These are phyloP conservation scores for Trichoderma endophyticum DNA, from an alignment of 2,329 filamentous ascomycete species.

Conservation along the genomic window DNA sequence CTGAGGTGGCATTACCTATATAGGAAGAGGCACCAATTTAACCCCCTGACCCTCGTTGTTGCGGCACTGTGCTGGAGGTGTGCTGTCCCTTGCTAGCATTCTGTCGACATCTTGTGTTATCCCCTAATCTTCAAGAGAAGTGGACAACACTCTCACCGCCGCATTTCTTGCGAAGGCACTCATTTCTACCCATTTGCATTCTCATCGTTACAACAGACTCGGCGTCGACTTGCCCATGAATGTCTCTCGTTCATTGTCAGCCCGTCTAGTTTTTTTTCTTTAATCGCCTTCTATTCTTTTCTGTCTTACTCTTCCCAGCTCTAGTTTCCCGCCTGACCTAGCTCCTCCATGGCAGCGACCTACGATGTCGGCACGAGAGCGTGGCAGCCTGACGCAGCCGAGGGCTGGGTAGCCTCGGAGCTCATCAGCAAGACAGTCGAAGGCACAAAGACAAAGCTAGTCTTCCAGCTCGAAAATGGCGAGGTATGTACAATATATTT, in stretches of 20 bases:
- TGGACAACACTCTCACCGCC: constrained; percentile 16
- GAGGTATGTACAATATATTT: constrained; percentile 59
- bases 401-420: constrained; percentile 97
- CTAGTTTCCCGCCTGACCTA: constrained; percentile 12
- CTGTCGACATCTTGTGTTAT: constrained; percentile 15
- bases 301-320: constrained; percentile 14
- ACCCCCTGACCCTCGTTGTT: constrained; percentile 4
- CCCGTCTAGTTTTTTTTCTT: constrained; percentile 6
- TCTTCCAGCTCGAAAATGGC: constrained; percentile 88
- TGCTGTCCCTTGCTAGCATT: constrained; percentile 17
- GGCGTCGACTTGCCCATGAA: constrained; percentile 16
- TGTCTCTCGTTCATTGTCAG: constrained; percentile 13
- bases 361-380: constrained; percentile 96
- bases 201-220: background rate
- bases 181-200: constrained; percentile 16
- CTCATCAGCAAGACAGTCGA: constrained; percentile 80
- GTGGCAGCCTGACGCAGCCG: constrained; percentile 94
- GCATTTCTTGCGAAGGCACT: constrained; percentile 20
- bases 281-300: background rate
- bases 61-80: constrained; percentile 15
- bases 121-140: constrained; percentile 16
- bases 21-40: constrained; percentile 14
- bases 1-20: constrained; percentile 9
- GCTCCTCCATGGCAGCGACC: constrained; percentile 72
- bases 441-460: constrained; percentile 81